These are phyloP conservation scores for Chaetomium cochliodes DNA, from an alignment of 495 filamentous ascomycete genomes.

Conservation along the genomic window DNA sequence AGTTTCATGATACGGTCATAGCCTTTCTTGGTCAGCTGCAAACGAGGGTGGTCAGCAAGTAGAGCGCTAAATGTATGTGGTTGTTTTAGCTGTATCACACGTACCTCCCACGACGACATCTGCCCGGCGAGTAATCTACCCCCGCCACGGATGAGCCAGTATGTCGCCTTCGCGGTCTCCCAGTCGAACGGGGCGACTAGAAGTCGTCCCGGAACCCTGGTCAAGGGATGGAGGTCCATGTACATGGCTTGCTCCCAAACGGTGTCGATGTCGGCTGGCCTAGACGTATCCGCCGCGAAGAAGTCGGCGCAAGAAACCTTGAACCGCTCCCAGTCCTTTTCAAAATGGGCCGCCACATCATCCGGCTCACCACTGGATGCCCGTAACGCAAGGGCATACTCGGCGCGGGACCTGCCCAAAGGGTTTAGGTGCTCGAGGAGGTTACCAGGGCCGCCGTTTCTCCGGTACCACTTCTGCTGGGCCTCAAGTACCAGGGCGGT, in stretches of 20 bases:
- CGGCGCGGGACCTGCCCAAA: background rate
- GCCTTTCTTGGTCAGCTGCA: constrained; percentile 22
- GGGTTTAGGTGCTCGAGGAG: constrained; percentile 6
- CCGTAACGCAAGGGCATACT: background rate
- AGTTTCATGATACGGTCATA: constrained; percentile 22
- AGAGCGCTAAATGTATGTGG: background rate
- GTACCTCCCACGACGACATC: constrained; percentile 44
- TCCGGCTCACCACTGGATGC: background rate
- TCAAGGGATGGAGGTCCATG: constrained; percentile 34
- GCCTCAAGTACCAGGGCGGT: constrained; percentile 34
- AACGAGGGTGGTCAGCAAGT: background rate
- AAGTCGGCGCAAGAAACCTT: background rate
- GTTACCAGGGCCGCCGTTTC: constrained; percentile 13
- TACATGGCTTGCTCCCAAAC: background rate
- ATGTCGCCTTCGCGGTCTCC: constrained; percentile 34
- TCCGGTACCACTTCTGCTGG: constrained; percentile 33
- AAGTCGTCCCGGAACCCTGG: constrained; percentile 37
- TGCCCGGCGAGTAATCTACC: constrained; percentile 25
- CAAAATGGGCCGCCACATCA: constrained; percentile 12
- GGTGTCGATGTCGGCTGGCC: background rate
- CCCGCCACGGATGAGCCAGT: constrained; percentile 41
- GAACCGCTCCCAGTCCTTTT: constrained; percentile 24
- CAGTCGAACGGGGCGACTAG: constrained; percentile 32
- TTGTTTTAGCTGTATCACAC: background rate
- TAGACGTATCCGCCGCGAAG: background rate